These are phyloP conservation scores for Nigrospora oryzae DNA, from an alignment of 2,329 filamentous ascomycete genomes.

Conservation along the genomic window DNA sequence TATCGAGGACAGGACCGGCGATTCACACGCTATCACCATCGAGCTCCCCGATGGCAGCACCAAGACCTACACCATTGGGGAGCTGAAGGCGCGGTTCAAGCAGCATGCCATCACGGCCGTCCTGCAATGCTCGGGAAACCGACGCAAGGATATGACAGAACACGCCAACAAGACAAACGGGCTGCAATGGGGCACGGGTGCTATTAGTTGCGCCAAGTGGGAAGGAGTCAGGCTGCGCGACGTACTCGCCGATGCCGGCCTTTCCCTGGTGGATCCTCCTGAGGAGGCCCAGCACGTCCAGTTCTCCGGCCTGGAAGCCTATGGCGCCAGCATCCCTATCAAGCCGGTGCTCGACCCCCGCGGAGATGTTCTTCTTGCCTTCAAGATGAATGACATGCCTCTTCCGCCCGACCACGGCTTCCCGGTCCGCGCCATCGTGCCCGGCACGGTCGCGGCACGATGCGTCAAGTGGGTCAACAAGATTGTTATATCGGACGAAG, in stretches of 20 bases:
- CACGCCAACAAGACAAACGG: slow-evolving; percentile 33
- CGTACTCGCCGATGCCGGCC: slow-evolving; percentile 30
- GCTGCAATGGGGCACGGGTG: slow-evolving; percentile 37
- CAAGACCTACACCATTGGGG: slow-evolving; percentile 28
- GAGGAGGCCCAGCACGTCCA: slow-evolving; percentile 23
- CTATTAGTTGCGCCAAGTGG: slow-evolving; percentile 37
- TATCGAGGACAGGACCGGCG: slow-evolving; percentile 20
- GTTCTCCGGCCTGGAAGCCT: slow-evolving; percentile 51
- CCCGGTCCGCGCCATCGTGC: slow-evolving; percentile 53
- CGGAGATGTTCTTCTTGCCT: slow-evolving; percentile 58
- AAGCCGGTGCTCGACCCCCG: slow-evolving; percentile 48
- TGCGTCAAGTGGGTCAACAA: slow-evolving; percentile 63
- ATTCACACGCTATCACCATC: slow-evolving; percentile 27
- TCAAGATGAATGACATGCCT: slow-evolving; percentile 57
- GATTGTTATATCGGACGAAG: slow-evolving; percentile 57
- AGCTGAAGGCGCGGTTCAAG: slow-evolving; percentile 33
- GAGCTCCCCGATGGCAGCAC: slow-evolving; percentile 33
- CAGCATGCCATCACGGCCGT: slow-evolving; percentile 33
- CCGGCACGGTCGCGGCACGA: slow-evolving; percentile 58
- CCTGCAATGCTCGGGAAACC: slow-evolving; percentile 39
- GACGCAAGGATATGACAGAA: slow-evolving; percentile 34
- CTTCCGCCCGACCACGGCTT: slow-evolving; percentile 59
- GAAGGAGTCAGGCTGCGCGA: slow-evolving; percentile 35
- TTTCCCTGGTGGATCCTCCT: slow-evolving; percentile 17
- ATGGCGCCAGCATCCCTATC: slow-evolving; percentile 53